A percentile compares a stretch with the other conserved stretches of the same genome.
Evolutionary conservation across 345 rosid species (phyloP).

Genomic region (Camelina neglecta): DNA sequence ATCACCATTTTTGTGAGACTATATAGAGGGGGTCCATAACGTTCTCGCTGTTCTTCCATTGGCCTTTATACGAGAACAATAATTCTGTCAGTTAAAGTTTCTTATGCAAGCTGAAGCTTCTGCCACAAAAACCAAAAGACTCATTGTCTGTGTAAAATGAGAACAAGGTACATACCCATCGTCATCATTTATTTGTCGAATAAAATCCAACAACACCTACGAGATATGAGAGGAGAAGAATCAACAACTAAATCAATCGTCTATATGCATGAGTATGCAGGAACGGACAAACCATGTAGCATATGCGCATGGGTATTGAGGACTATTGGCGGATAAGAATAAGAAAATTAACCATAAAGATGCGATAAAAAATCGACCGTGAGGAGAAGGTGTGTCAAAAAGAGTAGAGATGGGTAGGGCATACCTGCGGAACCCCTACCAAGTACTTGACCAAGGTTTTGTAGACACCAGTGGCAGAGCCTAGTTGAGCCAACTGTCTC

Average conservation of each 20-base stretch:
- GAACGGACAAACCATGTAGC: constrained; percentile 10
- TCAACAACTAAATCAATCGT: constrained; percentile 9
- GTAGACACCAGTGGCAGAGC: constrained; percentile 97
- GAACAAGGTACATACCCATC: constrained; percentile 71
- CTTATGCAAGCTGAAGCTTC: constrained; percentile 19
- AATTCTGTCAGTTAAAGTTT: constrained; percentile 28
- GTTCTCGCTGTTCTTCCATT: constrained; percentile 98
- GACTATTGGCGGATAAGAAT: neutral
- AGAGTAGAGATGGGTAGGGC: constrained; percentile 29
- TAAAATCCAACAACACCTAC: constrained; percentile 95
- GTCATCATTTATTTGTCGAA: constrained; percentile 90
- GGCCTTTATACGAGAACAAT: constrained; percentile 61
- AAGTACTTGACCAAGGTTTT: constrained; percentile 97
- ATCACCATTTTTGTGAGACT: constrained; percentile 74
- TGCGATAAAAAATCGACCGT: neutral
- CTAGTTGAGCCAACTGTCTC: constrained; percentile 93
- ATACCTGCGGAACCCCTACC: constrained; percentile 99
- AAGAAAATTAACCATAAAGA: neutral
- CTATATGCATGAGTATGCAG: constrained; percentile 26
- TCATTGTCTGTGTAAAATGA: constrained; percentile 8
- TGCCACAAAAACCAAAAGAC: constrained; percentile 20
- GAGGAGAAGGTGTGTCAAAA: neutral
- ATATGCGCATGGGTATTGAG: neutral
- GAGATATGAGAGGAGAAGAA: constrained; percentile 25
- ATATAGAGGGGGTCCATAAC: constrained; percentile 94